These are phyloP conservation scores for Cryptococcus deneoformans DNA, from an alignment of 1,284 basidiomycete species.

Conservation along the genomic window DNA sequence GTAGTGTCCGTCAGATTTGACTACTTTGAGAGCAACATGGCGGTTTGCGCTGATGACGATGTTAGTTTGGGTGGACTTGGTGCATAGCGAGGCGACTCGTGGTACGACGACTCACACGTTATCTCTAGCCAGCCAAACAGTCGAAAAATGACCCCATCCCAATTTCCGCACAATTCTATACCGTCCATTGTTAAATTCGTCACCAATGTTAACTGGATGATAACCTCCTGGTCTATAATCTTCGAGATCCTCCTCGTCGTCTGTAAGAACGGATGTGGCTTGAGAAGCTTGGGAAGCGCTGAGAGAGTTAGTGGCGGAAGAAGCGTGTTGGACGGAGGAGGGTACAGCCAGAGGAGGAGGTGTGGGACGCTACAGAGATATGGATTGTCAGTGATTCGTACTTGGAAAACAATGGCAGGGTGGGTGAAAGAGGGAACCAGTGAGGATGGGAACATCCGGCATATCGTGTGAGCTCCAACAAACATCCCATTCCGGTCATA, in stretches of 20 bases:
- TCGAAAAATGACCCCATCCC: conserved; percentile 94
- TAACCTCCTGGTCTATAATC: conserved; percentile 91
- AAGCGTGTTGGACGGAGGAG: conserved; percentile 14
- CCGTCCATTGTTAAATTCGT: conserved; percentile 80
- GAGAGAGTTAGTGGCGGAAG: conserved; percentile 30
- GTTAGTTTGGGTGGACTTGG: no score
- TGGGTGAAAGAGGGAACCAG: no score
- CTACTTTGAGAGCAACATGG: conserved; percentile 98
- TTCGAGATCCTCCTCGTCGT: conserved; percentile 51
- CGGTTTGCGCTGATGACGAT: conserved; percentile 67
- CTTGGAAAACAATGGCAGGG: no score
- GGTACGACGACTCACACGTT: conserved; percentile 60
- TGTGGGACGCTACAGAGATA: conserved; percentile 4
- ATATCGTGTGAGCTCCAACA: no score
- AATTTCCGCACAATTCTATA: conserved; percentile 94
- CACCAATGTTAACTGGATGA: conserved; percentile 94
- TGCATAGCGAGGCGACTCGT: no score
- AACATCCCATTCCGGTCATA: no score
- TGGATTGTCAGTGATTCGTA: no score
- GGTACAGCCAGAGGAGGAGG: conserved; percentile 21
- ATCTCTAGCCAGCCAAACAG: conserved; percentile 88
- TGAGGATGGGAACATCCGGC: no score
- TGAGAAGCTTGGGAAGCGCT: conserved; percentile 21
- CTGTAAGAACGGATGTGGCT: conserved; percentile 46
- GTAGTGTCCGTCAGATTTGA: conserved; percentile 95